Conservation (phyloP, 2,329 filamentous ascomycete species). For the Diaporthe eres region DNA sequence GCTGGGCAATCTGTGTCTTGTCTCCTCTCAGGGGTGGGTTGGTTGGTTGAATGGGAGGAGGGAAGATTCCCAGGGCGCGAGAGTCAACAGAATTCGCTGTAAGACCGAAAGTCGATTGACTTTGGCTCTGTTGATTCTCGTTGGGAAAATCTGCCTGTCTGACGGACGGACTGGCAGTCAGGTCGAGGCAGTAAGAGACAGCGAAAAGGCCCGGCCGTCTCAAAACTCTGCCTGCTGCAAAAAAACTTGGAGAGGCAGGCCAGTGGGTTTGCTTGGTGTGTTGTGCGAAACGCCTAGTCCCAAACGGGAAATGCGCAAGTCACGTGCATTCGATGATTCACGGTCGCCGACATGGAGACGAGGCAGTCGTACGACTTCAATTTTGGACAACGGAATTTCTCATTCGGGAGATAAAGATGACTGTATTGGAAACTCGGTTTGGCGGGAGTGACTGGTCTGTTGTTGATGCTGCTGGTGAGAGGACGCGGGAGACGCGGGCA, state of each 20-base stretch:
- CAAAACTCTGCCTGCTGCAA: constrained; percentile 30
- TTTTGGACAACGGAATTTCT: not conserved
- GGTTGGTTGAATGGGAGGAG: not conserved
- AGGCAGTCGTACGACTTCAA: too few species aligned
- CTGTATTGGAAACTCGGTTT: not conserved
- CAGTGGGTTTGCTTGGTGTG: constrained; percentile 18
- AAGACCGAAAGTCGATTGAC: constrained; percentile 36
- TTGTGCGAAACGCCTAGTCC: constrained; percentile 36
- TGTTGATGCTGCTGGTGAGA: constrained; percentile 13
- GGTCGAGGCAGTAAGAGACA: constrained; percentile 17
- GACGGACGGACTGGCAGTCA: constrained; percentile 21
- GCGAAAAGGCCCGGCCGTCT: constrained; percentile 5
- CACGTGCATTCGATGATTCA: constrained; percentile 16
- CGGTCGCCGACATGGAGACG: not conserved
- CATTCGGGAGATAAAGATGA: too few species aligned
- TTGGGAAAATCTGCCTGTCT: constrained; percentile 30
- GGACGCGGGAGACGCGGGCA: not conserved
- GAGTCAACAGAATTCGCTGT: constrained; percentile 31
- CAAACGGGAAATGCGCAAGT: constrained; percentile 2
- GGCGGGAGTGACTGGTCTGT: not conserved
- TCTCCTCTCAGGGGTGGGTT: constrained; percentile 8
- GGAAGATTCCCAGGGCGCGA: constrained; percentile 24
- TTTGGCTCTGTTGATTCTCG: constrained; percentile 37
- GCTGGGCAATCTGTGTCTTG: constrained; percentile 40
- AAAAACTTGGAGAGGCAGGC: constrained; percentile 23